phyloP scores from a whole-genome alignment of 75 land plant genomes.

The Sequoia sempervirens region DNA sequence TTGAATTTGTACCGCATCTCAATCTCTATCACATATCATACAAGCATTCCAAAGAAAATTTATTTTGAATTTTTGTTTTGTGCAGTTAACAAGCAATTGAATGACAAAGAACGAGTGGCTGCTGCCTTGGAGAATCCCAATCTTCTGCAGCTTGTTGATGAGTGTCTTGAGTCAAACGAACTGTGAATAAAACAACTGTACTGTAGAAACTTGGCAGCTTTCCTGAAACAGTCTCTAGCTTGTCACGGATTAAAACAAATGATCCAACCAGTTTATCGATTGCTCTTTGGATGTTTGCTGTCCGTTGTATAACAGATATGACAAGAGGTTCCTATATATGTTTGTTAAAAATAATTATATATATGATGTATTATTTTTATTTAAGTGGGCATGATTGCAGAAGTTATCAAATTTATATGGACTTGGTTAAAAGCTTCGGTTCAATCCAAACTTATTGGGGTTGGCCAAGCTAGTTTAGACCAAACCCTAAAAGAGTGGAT shows the following conservation, averaged over 20 bases:
- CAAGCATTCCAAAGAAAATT: background rate
- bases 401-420: background rate
- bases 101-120: slow-evolving; percentile 91
- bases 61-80: background rate
- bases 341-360: background rate
- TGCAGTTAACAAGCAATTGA: slow-evolving; percentile 87
- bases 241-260: background rate
- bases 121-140: slow-evolving; percentile 93
- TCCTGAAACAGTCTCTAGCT: background rate
- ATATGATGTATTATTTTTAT: background rate
- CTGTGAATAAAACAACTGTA: slow-evolving; percentile 7
- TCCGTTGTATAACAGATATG: background rate
- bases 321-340: background rate
- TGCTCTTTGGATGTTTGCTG: background rate
- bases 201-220: background rate
- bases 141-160: slow-evolving; percentile 77
- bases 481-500: background rate
- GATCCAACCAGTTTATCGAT: background rate
- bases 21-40: background rate
- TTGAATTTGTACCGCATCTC: background rate
- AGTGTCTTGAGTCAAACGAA: slow-evolving; percentile 68
- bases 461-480: background rate
- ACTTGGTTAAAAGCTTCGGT: background rate
- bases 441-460: background rate
- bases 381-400: background rate